Conservation (phyloP, 2,329 filamentous ascomycete species). For the Acrodontium crateriforme region DNA sequence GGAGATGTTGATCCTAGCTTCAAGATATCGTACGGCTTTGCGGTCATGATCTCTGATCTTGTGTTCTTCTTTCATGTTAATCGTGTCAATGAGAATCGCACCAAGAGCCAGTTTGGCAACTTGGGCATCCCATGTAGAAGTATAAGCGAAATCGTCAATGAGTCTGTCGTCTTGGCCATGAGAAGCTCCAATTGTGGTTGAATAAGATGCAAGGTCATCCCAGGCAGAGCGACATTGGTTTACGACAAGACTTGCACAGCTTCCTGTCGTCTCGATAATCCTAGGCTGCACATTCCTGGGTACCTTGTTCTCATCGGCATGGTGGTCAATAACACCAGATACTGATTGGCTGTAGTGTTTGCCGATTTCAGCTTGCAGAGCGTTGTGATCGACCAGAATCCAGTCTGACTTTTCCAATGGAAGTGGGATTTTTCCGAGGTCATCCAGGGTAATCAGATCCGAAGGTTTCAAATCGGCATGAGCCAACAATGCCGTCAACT, state of each 20-base stretch:
- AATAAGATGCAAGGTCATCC: conserved; percentile 34
- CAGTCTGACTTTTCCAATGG: conserved; percentile 46
- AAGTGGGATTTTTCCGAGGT: conserved; percentile 34
- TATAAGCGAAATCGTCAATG: conserved; percentile 22
- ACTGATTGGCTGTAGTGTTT: conserved; percentile 39
- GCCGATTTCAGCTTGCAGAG: conserved; percentile 48
- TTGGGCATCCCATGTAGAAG: conserved; percentile 38
- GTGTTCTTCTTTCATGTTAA: conserved; percentile 41
- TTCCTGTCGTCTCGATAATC: conserved; percentile 53
- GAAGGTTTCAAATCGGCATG: conserved; percentile 43
- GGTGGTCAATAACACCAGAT: conserved; percentile 61
- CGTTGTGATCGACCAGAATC: conserved; percentile 72
- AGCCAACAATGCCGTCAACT: conserved; percentile 52
- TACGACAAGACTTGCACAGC: conserved; percentile 58
- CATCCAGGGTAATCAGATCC: conserved; percentile 53
- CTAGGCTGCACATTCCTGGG: conserved; percentile 38
- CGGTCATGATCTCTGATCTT: conserved; percentile 54
- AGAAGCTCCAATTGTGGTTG: conserved; percentile 28
- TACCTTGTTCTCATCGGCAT: conserved; percentile 54
- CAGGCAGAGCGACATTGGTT: conserved; percentile 45
- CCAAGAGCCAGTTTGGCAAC: conserved; percentile 55
- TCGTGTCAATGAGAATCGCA: conserved; percentile 61
- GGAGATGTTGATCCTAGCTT: conserved; percentile 35
- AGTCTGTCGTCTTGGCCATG: conserved; percentile 25
- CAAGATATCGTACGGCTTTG: conserved; percentile 44